Evolutionary conservation across 2,329 filamentous ascomycete genomes (phyloP).

Genomic region (Neonectria magnoliae): DNA sequence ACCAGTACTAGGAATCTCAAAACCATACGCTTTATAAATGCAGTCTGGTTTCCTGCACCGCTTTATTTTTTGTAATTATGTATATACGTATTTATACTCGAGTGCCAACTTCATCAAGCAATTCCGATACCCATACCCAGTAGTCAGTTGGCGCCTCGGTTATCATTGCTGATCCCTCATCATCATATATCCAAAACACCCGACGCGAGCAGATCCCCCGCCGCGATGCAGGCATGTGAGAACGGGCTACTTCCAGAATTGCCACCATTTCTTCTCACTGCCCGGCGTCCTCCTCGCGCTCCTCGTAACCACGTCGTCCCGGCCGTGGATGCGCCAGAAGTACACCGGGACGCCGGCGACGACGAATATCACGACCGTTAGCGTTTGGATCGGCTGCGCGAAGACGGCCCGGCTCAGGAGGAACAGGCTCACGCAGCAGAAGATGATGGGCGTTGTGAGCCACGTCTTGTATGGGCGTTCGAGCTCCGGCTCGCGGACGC

Average conservation of each 20-base stretch:
- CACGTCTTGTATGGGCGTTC: constrained; percentile 94
- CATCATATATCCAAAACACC: neutral
- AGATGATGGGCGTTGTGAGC: constrained; percentile 97
- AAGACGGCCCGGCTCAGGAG: constrained; percentile 89
- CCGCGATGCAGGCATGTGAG: neutral
- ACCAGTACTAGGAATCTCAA: neutral
- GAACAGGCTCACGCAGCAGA: constrained; percentile 97
- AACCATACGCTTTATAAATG: neutral
- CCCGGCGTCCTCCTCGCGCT: constrained; percentile 54
- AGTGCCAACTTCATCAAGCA: neutral
- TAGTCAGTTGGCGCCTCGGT: neutral
- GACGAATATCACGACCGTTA: constrained; percentile 88
- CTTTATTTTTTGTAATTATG: neutral
- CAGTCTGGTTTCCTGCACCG: constrained; percentile 1
- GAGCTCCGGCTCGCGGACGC: constrained; percentile 86
- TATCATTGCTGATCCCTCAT: neutral
- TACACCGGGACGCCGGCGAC: constrained; percentile 86
- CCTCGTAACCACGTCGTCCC: constrained; percentile 62
- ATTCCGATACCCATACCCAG: too few relatives aligned
- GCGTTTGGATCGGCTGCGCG: constrained; percentile 87
- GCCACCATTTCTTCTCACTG: constrained; percentile 60
- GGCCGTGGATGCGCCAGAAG: constrained; percentile 82
- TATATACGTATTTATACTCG: neutral
- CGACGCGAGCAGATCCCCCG: neutral
- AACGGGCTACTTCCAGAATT: constrained; percentile 63